Percentiles rank a stretch among this genome's conserved stretches.
phyloP scores from a whole-genome alignment of 805 yeast genomes.

The Priceomyces medius region DNA sequence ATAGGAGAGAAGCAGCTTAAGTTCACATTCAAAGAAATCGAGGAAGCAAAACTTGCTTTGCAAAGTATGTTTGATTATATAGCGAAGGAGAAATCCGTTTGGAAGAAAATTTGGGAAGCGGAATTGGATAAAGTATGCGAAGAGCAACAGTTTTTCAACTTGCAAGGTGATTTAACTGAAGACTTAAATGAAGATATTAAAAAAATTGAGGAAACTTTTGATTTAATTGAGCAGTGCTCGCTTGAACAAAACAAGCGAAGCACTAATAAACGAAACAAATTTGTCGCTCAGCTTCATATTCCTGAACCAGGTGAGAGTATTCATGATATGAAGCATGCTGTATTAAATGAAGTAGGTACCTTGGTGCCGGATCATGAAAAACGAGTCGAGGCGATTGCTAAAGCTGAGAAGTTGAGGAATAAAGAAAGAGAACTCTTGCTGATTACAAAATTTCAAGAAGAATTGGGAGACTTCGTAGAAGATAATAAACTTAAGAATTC shows the following conservation, averaged over 20 bases:
- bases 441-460: constrained; percentile 74
- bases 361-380: constrained; percentile 81
- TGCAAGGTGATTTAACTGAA: constrained; percentile 80
- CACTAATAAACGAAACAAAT: constrained; percentile 36
- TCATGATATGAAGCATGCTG: constrained; percentile 67
- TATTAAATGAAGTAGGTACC: constrained; percentile 74
- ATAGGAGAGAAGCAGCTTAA: constrained; percentile 74
- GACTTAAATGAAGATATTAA: constrained; percentile 80
- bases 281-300: constrained; percentile 44
- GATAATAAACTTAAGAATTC: constrained; percentile 72
- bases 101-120: constrained; percentile 91
- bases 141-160: constrained; percentile 87
- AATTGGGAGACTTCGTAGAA: constrained; percentile 79
- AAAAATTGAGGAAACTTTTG: constrained; percentile 78
- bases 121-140: constrained; percentile 88
- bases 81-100: constrained; percentile 67
- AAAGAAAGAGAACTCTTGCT: constrained; percentile 60
- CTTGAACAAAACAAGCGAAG: constrained; percentile 70
- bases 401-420: constrained; percentile 78
- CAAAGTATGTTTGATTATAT: constrained; percentile 60
- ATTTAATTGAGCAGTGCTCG: constrained; percentile 76
- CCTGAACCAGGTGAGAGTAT: constrained; percentile 65
- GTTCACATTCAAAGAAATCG: constrained; percentile 63
- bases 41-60: constrained; percentile 53
- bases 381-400: constrained; percentile 83